These are phyloP conservation scores for Cercospora zeae-maydis DNA, from an alignment of 2,329 filamentous ascomycete genomes.

Conservation along the genomic window DNA sequence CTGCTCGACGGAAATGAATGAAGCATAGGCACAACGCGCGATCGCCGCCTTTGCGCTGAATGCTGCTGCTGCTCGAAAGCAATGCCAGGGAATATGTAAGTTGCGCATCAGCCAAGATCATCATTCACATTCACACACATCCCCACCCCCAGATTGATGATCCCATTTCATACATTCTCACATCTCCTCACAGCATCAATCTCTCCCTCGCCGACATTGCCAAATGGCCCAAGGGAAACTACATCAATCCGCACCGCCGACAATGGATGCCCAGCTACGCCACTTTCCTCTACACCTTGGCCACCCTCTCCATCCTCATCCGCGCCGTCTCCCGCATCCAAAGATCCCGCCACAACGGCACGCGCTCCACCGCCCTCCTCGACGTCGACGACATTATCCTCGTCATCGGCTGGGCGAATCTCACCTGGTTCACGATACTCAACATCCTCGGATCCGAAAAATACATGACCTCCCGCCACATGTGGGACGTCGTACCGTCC, in stretches of 20 bases:
- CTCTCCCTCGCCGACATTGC: slow-evolving; percentile 10
- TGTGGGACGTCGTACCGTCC: slow-evolving; percentile 35
- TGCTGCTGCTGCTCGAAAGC: neutral
- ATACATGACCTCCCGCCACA: slow-evolving; percentile 36
- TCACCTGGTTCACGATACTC: slow-evolving; percentile 27
- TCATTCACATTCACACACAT: neutral
- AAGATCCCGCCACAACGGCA: neutral
- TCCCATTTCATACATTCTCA: neutral
- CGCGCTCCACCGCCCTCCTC: neutral
- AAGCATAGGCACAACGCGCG: neutral
- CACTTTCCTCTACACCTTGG: slow-evolving; percentile 28
- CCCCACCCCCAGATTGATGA: neutral
- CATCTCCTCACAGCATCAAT: slow-evolving; percentile 5
- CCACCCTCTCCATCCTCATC: slow-evolving; percentile 26
- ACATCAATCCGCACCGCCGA: slow-evolving; percentile 29
- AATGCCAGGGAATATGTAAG: slow-evolving; percentile 14
- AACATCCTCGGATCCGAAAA: slow-evolving; percentile 25
- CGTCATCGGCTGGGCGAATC: slow-evolving; percentile 20
- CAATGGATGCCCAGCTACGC: slow-evolving; percentile 35
- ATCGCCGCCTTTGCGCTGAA: neutral
- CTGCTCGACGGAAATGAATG: neutral
- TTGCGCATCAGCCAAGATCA: neutral
- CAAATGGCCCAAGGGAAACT: slow-evolving; percentile 24
- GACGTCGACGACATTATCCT: slow-evolving; percentile 17
- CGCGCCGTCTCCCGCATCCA: slow-evolving; percentile 27